Evolutionary conservation across 1,284 basidiomycete species (phyloP), one percentile per base, ranked within the genome.

Genomic region (Earliella scabrosa): DNA sequence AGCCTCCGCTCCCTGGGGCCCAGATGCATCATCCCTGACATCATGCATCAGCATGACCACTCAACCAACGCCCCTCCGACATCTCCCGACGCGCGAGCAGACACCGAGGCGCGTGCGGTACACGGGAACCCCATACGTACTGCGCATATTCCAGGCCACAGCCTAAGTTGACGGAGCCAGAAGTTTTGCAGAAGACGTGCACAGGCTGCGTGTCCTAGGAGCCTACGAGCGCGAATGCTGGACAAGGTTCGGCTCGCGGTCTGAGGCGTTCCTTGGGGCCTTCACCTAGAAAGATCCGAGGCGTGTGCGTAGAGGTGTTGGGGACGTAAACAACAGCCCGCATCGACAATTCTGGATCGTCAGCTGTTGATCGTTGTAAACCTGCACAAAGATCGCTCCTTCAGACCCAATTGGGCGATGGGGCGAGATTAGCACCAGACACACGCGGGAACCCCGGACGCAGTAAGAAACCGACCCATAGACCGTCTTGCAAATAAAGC

Each of bases 391-490:
- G 58, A 52, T 59, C 38, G 41, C 46, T 31, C 34, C 45, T 36
- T 36, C 39, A 24, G 35, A 52, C 34, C 54, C n/a, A n/a, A n/a
- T n/a, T n/a, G n/a, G n/a, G n/a, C 58, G 54, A 57, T 58, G 59
- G 60, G 57, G 60, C 43, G 36, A 31, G 34, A 52, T 52, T 14
- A 57, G 54, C 52, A 49, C 58, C 50, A 52, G 49, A 56, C 41
- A 54, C 54, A 48, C 49, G 54, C 38, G 52, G 34, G 60, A 62
- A 62, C 44, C 52, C 50, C 54, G 60, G 56, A 38, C 45, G 60
- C 27, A 59, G 51, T 59, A 50, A 43, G 43, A 60, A 31, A 53
- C n/a, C 39, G 23, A 50, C 52, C 45, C 38, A 61, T 52, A 54
- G 49, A 52, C 48, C 41, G 43, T 27, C 35, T 43, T 35, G 53